Evolutionary conservation across 352 stramenopile genomes (phyloP).

Genomic region (Pythium biforme): DNA sequence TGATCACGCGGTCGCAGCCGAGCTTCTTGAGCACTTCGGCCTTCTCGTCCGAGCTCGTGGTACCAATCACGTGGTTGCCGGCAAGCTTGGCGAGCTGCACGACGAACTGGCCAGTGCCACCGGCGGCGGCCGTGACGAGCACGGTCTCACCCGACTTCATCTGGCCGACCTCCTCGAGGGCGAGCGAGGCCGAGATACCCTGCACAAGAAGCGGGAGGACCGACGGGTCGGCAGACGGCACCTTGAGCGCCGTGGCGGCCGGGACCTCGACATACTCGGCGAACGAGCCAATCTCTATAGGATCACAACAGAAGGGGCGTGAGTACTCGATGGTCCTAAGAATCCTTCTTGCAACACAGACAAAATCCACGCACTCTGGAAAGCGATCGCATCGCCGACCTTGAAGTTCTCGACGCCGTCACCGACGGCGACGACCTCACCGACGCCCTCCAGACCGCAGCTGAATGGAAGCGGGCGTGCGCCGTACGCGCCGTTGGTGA

Average conservation of each 20-base stretch:
- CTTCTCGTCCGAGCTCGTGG: conserved; percentile 73
- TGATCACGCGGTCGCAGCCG: conserved; percentile 63
- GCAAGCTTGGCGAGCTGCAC: conserved; percentile 74
- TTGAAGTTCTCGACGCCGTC: conserved; percentile 27
- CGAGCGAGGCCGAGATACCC: conserved; percentile 42
- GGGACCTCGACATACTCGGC: conserved; percentile 23
- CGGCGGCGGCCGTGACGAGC: conserved; percentile 43
- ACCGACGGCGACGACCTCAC: conserved; percentile 33
- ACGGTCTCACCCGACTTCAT: conserved; percentile 46
- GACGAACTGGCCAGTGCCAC: conserved; percentile 66
- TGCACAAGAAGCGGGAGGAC: conserved; percentile 43
- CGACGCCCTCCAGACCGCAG: conserved; percentile 29
- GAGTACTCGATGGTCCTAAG: no score
- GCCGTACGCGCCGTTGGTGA: conserved; percentile 22
- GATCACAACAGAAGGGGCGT: no score
- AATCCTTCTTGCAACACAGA: no score
- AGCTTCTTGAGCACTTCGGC: conserved; percentile 59
- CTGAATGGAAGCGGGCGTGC: conserved; percentile 23
- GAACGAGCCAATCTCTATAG: conserved; percentile 21
- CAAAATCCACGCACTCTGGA: conserved; percentile 19
- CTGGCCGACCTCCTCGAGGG: conserved; percentile 41
- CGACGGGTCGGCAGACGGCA: conserved; percentile 6
- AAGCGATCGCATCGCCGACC: conserved; percentile 34
- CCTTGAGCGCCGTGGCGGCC: conserved; percentile 14
- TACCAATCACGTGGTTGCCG: conserved; percentile 66